Evolutionary conservation across 495 filamentous ascomycete species (phyloP).

Genomic region (Aspergillus egyptiacus): DNA sequence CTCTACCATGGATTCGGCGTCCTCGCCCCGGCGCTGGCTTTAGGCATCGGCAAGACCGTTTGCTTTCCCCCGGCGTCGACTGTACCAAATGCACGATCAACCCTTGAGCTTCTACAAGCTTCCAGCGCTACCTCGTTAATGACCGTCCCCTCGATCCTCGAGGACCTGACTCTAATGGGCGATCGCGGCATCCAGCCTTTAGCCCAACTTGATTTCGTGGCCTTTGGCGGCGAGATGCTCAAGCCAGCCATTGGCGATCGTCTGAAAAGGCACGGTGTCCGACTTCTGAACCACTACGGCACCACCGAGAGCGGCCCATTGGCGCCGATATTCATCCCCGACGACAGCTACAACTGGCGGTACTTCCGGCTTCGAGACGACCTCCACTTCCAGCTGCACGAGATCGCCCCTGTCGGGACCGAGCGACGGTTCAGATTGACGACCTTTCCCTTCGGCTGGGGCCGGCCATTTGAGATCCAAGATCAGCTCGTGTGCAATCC

Average conservation of each 20-base stretch:
- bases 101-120: slow-evolving; percentile 21
- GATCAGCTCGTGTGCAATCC: slow-evolving; percentile 24
- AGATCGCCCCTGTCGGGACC: not conserved
- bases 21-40: slow-evolving; percentile 32
- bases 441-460: slow-evolving; percentile 22
- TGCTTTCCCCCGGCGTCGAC: slow-evolving; percentile 26
- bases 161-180: slow-evolving; percentile 31
- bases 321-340: slow-evolving; percentile 30
- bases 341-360: slow-evolving; percentile 26
- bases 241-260: slow-evolving; percentile 18
- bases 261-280: slow-evolving; percentile 21
- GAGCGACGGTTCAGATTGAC: slow-evolving; percentile 17
- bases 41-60: slow-evolving; percentile 37
- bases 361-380: slow-evolving; percentile 34
- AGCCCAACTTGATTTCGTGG: slow-evolving; percentile 33
- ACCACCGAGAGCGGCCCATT: slow-evolving; percentile 34
- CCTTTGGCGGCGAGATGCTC: slow-evolving; percentile 36
- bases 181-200: slow-evolving; percentile 22
- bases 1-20: slow-evolving; percentile 41
- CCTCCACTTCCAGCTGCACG: slow-evolving; percentile 18
- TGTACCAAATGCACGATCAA: slow-evolving; percentile 26
- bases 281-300: slow-evolving; percentile 33
- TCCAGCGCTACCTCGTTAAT: slow-evolving; percentile 31
- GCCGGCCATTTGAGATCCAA: slow-evolving; percentile 24
- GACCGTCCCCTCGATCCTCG: slow-evolving; percentile 43